These are phyloP conservation scores for Penicillium rolfsii DNA, from an alignment of 2,329 filamentous ascomycete species.

Conservation along the genomic window DNA sequence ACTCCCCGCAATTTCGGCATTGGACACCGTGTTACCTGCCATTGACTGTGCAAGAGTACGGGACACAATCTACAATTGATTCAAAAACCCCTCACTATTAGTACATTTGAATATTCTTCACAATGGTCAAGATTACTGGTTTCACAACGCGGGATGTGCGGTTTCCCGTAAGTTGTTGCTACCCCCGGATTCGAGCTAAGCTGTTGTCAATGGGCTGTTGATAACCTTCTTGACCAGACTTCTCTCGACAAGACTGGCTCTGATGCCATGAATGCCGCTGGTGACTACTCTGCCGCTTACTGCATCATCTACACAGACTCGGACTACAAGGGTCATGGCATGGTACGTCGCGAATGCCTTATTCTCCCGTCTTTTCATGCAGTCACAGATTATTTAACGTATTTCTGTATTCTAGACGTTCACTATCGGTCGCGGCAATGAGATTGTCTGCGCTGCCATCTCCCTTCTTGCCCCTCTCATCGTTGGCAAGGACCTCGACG, in stretches of 20 bases:
- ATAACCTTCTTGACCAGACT: slow-evolving; percentile 55
- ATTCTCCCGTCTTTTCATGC: background rate
- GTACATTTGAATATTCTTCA: slow-evolving; percentile 16
- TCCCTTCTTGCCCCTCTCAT: slow-evolving; percentile 76
- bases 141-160: slow-evolving; percentile 74
- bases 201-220: slow-evolving; percentile 7
- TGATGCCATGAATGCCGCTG: slow-evolving; percentile 94
- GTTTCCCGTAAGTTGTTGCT: slow-evolving; percentile 59
- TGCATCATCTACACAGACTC: slow-evolving; percentile 86
- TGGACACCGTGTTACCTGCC: slow-evolving; percentile 1
- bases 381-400: background rate
- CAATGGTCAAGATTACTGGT: slow-evolving; percentile 69
- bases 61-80: slow-evolving; percentile 14
- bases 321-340: slow-evolving; percentile 44
- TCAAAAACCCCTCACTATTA: background rate
- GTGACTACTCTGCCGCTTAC: slow-evolving; percentile 93
- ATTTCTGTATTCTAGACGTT: slow-evolving; percentile 41
- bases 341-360: slow-evolving; percentile 36
- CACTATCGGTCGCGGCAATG: slow-evolving; percentile 72
- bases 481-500: slow-evolving; percentile 72
- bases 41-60: slow-evolving; percentile 1
- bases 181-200: background rate
- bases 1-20: slow-evolving; percentile 12
- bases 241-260: slow-evolving; percentile 95
- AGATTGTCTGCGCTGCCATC: slow-evolving; percentile 87